These are phyloP conservation scores for Ogataea chonburiensis DNA, from an alignment of 805 yeast genomes.

Conservation along the genomic window DNA sequence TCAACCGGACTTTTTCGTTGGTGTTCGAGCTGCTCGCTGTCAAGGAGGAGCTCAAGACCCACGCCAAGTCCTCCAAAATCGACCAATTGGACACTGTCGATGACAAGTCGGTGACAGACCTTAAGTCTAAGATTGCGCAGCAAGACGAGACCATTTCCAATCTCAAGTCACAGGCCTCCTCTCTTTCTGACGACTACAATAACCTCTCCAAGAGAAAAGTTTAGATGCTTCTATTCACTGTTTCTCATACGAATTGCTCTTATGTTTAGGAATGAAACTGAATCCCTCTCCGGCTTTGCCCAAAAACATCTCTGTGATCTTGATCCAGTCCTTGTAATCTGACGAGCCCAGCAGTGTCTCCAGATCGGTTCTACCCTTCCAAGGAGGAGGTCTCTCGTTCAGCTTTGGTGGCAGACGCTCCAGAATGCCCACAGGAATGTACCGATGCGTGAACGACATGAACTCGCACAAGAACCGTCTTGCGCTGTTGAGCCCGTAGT, in stretches of 20 bases:
- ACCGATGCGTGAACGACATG: slow-evolving; percentile 89
- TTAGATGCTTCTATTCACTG: background rate
- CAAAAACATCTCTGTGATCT: slow-evolving; percentile 89
- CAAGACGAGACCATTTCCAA: slow-evolving; percentile 65
- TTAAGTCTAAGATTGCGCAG: slow-evolving; percentile 51
- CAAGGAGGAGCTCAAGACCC: slow-evolving; percentile 48
- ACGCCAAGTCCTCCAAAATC: slow-evolving; percentile 11
- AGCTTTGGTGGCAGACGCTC: slow-evolving; percentile 85
- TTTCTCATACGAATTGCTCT: slow-evolving; percentile 73
- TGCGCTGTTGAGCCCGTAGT: slow-evolving; percentile 83
- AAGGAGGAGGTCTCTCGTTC: slow-evolving; percentile 90
- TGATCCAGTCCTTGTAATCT: slow-evolving; percentile 93
- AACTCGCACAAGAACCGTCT: slow-evolving; percentile 94
- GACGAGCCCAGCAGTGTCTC: slow-evolving; percentile 85
- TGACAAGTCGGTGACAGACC: slow-evolving; percentile 41
- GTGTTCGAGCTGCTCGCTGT: slow-evolving; percentile 69
- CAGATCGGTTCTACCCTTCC: slow-evolving; percentile 90
- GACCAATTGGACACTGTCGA: slow-evolving; percentile 30
- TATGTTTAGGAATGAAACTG: slow-evolving; percentile 88
- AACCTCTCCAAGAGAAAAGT: slow-evolving; percentile 8
- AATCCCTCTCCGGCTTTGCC: slow-evolving; percentile 80
- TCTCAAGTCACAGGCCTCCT: slow-evolving; percentile 70
- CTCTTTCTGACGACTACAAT: slow-evolving; percentile 65
- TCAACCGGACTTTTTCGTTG: slow-evolving; percentile 78
- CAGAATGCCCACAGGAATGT: slow-evolving; percentile 89